Evolutionary conservation across 129 eudicot species (phyloP), one percentile per base, ranked within the genome.

Genomic region (Oenanthe sinensis): DNA sequence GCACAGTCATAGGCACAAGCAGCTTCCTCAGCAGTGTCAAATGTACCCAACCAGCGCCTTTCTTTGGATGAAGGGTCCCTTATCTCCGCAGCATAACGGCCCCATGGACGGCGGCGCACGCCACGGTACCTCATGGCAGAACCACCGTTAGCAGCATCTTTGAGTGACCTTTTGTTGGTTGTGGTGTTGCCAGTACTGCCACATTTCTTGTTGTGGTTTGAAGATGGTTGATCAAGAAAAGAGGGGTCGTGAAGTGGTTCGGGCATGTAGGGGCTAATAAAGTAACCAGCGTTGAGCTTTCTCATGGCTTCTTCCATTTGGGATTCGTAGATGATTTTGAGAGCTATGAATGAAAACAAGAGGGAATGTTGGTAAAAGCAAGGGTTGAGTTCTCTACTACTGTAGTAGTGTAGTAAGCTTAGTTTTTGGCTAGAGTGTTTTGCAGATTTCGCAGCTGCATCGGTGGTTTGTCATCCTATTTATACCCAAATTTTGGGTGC

Each of bases 1-100:
- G 98, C 98, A 68, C 89, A 84, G 81, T 95, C 98, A 67, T 95
- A 95, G 6, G 98, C 98, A 54, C 92, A 91, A 0, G 98, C 98
- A 0, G 98, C 98, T 71, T 95, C 98, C 81, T 91, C 98, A 3
- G 98, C 98, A 10, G 98, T 95, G 90, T 95, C 98, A 73, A 91
- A 95, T 0, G 98, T 95, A 0, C 98, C 98, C 0, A 94, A 86
- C 98, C 98, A 94, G n/a, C 98, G 86, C 6, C 98, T 79, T 43
- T 94, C 98, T 62, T 94, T 94, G 4, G 98, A 91, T 82, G 85
- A 89, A 0, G 98, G 98, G 81, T 94, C 98, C 0, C 98, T 79
- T 28, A 94, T 94, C 74, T 94, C 97, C n/a, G 98, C 98, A 15
- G 98, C 98, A 75, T 89, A 94, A 3, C 97, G 90, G 7, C 98